phyloP scores from a whole-genome alignment of 2,329 filamentous ascomycete species.

The Penicillium sp. region DNA sequence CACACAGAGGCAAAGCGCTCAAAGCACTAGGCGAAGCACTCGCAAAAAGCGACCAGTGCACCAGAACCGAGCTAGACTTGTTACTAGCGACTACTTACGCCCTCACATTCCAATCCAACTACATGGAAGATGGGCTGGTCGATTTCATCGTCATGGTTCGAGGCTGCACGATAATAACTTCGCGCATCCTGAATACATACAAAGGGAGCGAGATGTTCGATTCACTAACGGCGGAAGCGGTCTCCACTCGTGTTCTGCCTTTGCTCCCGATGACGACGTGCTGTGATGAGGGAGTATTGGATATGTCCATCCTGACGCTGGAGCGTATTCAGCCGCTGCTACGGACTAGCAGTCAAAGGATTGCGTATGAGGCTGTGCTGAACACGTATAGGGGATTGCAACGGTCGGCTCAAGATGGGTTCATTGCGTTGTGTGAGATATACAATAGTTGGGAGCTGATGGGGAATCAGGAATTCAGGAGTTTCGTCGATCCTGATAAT shows the following conservation, averaged over 20 bases:
- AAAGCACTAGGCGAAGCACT: neutral
- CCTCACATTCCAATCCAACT: slow-evolving; percentile 36
- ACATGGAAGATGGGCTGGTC: slow-evolving; percentile 35
- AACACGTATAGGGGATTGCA: neutral
- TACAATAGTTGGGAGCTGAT: neutral
- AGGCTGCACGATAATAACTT: slow-evolving; percentile 34
- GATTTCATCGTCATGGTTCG: slow-evolving; percentile 40
- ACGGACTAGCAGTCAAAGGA: neutral
- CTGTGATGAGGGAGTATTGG: neutral
- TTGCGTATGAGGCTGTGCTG: neutral
- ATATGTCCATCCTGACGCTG: neutral
- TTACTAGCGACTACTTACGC: slow-evolving; percentile 36
- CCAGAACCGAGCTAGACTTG: neutral
- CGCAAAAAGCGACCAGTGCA: neutral
- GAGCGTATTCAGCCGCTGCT: neutral
- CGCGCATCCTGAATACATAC: slow-evolving; percentile 34
- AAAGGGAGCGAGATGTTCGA: neutral
- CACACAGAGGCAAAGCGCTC: neutral
- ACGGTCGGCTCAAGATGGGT: neutral
- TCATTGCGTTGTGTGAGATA: neutral
- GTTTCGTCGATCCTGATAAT: neutral
- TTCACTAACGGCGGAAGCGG: neutral
- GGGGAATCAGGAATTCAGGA: neutral
- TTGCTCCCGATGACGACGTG: neutral
- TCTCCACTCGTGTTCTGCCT: neutral